Evolutionary conservation across 2,329 filamentous ascomycete genomes (phyloP).

Genomic region (Stylonectria norvegica): DNA sequence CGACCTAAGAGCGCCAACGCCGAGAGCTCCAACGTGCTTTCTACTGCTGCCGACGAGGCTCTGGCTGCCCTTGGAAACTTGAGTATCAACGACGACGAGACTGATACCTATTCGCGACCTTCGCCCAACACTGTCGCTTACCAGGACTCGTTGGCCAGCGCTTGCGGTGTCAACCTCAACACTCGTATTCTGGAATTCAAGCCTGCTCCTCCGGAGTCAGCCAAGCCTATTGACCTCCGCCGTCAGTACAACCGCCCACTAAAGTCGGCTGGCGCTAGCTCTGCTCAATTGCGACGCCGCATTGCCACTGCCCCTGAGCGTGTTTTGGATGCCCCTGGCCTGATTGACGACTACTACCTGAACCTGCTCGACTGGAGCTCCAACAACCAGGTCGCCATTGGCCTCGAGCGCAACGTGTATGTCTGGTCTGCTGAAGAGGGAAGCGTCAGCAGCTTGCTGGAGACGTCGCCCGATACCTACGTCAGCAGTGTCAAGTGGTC

Average conservation of each 20-base stretch:
- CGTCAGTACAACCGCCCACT: constrained; percentile 97
- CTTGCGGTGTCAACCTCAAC: constrained; percentile 89
- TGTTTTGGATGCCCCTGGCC: constrained; percentile 90
- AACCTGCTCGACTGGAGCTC: constrained; percentile 99
- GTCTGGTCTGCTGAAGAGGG: constrained; percentile 97
- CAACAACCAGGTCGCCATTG: constrained; percentile 95
- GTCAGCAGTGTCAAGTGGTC: constrained; percentile 99
- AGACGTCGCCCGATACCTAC: constrained; percentile 87
- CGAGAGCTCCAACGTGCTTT: constrained; percentile 73
- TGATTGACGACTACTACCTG: constrained; percentile 98
- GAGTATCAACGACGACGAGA: constrained; percentile 70
- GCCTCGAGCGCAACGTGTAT: constrained; percentile 93
- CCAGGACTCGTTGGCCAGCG: constrained; percentile 83
- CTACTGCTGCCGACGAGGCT: constrained; percentile 76
- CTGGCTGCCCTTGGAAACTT: constrained; percentile 76
- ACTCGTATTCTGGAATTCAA: constrained; percentile 98
- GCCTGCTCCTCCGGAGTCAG: constrained; percentile 95
- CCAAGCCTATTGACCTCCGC: constrained; percentile 94
- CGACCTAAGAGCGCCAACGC: constrained; percentile 67
- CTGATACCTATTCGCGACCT: constrained; percentile 67
- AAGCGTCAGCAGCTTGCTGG: constrained; percentile 80
- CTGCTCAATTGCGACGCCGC: constrained; percentile 84
- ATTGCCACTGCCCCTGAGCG: constrained; percentile 94
- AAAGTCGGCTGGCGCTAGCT: constrained; percentile 68
- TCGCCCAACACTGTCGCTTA: constrained; percentile 88